These are phyloP conservation scores for Sclerospora graminicola DNA, from an alignment of 352 stramenopile species.

Conservation along the genomic window DNA sequence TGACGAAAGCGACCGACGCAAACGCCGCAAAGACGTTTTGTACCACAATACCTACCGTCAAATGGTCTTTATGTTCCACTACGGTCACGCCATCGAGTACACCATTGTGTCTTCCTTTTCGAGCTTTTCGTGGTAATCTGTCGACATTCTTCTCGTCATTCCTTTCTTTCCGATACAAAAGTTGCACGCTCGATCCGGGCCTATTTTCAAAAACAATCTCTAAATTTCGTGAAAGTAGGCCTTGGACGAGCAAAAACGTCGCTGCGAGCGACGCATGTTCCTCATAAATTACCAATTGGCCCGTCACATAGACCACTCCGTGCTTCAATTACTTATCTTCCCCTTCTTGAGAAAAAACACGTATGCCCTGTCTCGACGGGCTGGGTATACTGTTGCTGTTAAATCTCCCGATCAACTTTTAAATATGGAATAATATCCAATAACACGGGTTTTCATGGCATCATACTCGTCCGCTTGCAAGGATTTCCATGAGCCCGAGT, in stretches of 20 bases:
- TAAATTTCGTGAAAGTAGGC: slow-evolving; percentile 62
- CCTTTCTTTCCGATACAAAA: slow-evolving; percentile 54
- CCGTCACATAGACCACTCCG: slow-evolving; percentile 69
- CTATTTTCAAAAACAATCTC: slow-evolving; percentile 79
- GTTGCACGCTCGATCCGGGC: slow-evolving; percentile 63
- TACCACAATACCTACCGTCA: slow-evolving; percentile 90
- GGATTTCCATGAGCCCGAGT: slow-evolving; percentile 65
- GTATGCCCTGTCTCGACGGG: slow-evolving; percentile 59
- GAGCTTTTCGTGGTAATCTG: slow-evolving; percentile 22
- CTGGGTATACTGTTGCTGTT: slow-evolving; percentile 69
- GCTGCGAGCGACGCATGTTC: slow-evolving; percentile 64
- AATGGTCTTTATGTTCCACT: slow-evolving; percentile 68
- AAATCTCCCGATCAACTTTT: slow-evolving; percentile 59
- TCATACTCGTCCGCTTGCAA: slow-evolving; percentile 48
- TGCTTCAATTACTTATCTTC: slow-evolving; percentile 43
- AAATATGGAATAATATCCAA: slow-evolving; percentile 69
- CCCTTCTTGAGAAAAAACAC: slow-evolving; percentile 80
- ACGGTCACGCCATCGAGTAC: slow-evolving; percentile 53
- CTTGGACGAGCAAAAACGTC: slow-evolving; percentile 71
- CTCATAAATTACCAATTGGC: slow-evolving; percentile 78
- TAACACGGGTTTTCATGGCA: slow-evolving; percentile 39
- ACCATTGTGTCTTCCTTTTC: slow-evolving; percentile 47
- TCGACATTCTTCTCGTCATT: slow-evolving; percentile 7
- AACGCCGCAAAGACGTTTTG: slow-evolving; percentile 95
- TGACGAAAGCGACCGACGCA: slow-evolving; percentile 94